Percentiles rank a stretch among this genome's conserved stretches.
Evolutionary conservation across 1,139 yeast species (phyloP).

Genomic region (Suhomyces anneliseae): DNA sequence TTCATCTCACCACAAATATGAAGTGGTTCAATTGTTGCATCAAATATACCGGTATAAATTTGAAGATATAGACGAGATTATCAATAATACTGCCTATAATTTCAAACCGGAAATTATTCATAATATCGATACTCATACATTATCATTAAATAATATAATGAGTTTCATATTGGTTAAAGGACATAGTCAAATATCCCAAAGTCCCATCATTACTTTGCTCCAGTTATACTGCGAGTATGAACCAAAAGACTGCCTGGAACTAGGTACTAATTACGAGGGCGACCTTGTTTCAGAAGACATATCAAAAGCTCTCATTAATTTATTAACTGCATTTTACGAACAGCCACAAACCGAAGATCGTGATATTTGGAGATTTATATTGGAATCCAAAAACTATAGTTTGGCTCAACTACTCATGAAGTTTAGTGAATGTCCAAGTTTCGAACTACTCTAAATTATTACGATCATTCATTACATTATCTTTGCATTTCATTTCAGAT

Average conservation of each 20-base stretch:
- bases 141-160: conserved; percentile 7
- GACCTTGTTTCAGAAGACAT: conserved; percentile 11
- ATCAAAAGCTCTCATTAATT: conserved; percentile 10
- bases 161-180: conserved; percentile 1
- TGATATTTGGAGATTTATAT: conserved; percentile 22
- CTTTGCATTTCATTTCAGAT: not conserved
- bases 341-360: conserved; percentile 10
- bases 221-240: conserved; percentile 13
- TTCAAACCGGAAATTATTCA: conserved; percentile 8
- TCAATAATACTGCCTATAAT: conserved; percentile 11
- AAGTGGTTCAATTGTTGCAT: conserved; percentile 14
- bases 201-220: conserved; percentile 5
- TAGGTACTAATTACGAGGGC: conserved; percentile 9
- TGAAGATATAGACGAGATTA: conserved; percentile 14
- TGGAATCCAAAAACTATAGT: conserved; percentile 18
- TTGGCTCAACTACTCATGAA: conserved; percentile 21
- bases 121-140: conserved; percentile 1
- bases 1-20: conserved; percentile 13
- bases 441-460: conserved; percentile 3
- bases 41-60: conserved; percentile 16
- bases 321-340: conserved; percentile 15
- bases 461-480: not conserved
- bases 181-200: conserved; percentile 1
- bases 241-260: conserved; percentile 8
- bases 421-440: conserved; percentile 17